Evolutionary conservation across 225 moss, liverwort and hornwort species (phyloP), one percentile per base, ranked within the genome.

Genomic region (Neckera pumila): DNA sequence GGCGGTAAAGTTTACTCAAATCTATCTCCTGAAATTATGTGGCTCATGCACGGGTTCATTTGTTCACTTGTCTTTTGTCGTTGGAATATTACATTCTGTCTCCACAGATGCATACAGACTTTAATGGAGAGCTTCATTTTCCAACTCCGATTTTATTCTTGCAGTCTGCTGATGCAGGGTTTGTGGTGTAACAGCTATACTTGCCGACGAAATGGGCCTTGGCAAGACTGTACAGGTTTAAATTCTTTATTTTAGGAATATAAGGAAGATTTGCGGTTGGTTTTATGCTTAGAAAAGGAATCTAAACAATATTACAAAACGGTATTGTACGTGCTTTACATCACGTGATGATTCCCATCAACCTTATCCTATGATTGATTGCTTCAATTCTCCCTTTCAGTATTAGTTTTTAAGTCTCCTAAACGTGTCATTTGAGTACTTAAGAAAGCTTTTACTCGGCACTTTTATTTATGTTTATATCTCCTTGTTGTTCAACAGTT

Each of bases 131-230:
- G 33, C 84, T 84, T 86, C 85, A 60, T 74, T 86, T 90, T 90
- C 89, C 90, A 91, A 90, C 90, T 91, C 89, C 86, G 91, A 74
- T 89, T 91, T 91, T 91, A 94, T 91, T 87, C 89, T 91, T 87
- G 90, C 90, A 95, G 93, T 90, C 91, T 89, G 91, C 95, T 95
- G 93, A 95, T 93, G 92, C 92, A 93, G 91, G 90, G 88, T 92
- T 93, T 90, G 93, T 95, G 89, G 88, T 93, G 93, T 94, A 85
- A 93, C 95, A 90, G 98, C 98, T 90, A 98, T 98, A 82, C 87
- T 98, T 79, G 98, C 98, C 42, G 98, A 98, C 87, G 98, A 98
- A 94, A 98, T 97, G 98, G 98, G 98, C 75, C 96, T 98, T 17
- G 98, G 98, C 49, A 98, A 98, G 91, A 97, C 98, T 83, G 98